A percentile compares a stretch with the other conserved stretches of the same genome.
Conservation (phyloP, 2,329 filamentous ascomycete genomes). For the Colletotrichum scovillei region DNA sequence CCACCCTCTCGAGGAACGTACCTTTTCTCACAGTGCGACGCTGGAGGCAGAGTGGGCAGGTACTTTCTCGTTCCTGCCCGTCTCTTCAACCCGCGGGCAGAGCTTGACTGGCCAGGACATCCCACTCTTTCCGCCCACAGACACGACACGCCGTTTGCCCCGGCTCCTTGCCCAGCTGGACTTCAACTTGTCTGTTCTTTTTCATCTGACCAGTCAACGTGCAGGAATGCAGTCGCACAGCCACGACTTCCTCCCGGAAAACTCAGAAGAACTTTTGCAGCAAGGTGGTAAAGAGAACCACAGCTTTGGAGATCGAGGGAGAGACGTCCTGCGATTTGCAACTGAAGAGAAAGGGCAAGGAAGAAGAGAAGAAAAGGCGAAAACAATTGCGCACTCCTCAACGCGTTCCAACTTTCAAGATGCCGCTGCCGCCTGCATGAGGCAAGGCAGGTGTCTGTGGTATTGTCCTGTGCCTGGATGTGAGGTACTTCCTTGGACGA, state of each 20-base stretch:
- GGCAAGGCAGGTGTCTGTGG: too few species aligned
- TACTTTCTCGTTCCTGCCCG: too few species aligned
- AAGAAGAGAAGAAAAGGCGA: not conserved
- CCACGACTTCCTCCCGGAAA: constrained; percentile 6
- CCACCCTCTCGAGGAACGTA: not conserved
- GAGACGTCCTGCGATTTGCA: not conserved
- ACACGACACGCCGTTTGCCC: constrained; percentile 12
- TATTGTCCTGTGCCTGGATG: not conserved
- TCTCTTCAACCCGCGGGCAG: not conserved
- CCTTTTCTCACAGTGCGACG: not conserved
- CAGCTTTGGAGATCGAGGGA: too few species aligned
- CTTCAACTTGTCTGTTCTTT: not conserved
- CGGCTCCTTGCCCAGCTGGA: constrained; percentile 7
- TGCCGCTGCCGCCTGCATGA: not conserved
- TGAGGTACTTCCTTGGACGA: constrained; percentile 4
- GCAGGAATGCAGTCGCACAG: constrained; percentile 17
- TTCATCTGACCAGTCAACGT: constrained; percentile 20
- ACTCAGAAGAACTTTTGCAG: too few species aligned
- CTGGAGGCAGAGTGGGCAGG: too few species aligned
- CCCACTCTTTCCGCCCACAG: not conserved
- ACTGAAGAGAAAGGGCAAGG: not conserved
- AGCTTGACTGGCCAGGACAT: not conserved
- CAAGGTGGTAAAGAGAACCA: too few species aligned
- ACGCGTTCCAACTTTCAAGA: not conserved
- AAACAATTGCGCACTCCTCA: not conserved